These are phyloP conservation scores for Penicillium roqueforti DNA, from an alignment of 495 filamentous ascomycete genomes.

Conservation along the genomic window DNA sequence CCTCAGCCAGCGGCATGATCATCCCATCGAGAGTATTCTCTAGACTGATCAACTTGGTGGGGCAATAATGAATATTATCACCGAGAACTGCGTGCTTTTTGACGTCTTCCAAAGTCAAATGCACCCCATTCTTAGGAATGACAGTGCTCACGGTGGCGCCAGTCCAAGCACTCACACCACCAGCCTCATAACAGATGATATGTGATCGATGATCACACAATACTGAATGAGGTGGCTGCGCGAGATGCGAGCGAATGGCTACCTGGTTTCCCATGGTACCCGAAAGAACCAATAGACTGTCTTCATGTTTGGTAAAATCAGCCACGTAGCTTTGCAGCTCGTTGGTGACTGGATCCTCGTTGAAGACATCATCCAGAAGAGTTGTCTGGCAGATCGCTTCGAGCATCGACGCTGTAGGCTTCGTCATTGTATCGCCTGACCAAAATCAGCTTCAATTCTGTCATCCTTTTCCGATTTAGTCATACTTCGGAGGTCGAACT, in stretches of 20 bases:
- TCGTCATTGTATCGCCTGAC: slow-evolving; percentile 73
- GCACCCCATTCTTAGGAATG: slow-evolving; percentile 55
- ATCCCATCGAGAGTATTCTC: slow-evolving; percentile 83
- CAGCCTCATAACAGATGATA: slow-evolving; percentile 48
- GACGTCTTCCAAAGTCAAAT: slow-evolving; percentile 76
- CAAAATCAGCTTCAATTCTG: not conserved
- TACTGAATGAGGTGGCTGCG: slow-evolving; percentile 48
- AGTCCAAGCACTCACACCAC: slow-evolving; percentile 45
- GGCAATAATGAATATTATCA: slow-evolving; percentile 49
- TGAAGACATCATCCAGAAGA: slow-evolving; percentile 78
- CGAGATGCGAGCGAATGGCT: slow-evolving; percentile 44
- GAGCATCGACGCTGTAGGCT: slow-evolving; percentile 79
- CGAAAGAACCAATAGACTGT: slow-evolving; percentile 68
- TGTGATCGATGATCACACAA: slow-evolving; percentile 48
- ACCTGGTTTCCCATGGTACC: slow-evolving; percentile 79
- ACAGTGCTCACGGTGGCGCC: slow-evolving; percentile 41
- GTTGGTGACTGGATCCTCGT: slow-evolving; percentile 74
- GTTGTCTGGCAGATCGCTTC: slow-evolving; percentile 54
- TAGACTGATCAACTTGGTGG: slow-evolving; percentile 74
- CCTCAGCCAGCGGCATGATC: slow-evolving; percentile 70
- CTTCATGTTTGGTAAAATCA: slow-evolving; percentile 64
- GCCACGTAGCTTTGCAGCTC: slow-evolving; percentile 68
- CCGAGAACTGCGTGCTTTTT: slow-evolving; percentile 44
- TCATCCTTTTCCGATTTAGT: slow-evolving; percentile 14
- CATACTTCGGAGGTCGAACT: slow-evolving; percentile 57